phyloP scores from a whole-genome alignment of 352 stramenopile species.

The Globisporangium paddicum region DNA sequence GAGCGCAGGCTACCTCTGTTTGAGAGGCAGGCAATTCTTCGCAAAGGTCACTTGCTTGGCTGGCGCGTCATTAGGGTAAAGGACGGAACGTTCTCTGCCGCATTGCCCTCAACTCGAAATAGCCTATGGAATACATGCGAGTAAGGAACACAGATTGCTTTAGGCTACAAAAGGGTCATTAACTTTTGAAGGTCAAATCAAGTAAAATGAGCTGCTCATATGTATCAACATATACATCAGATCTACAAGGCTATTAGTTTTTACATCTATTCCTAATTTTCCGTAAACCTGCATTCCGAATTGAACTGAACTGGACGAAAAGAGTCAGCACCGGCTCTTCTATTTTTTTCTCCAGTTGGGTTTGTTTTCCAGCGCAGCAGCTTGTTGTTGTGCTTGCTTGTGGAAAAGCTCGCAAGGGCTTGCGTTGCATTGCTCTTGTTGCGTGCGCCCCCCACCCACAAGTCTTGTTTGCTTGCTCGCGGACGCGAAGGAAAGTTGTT shows the following conservation, averaged over 20 bases:
- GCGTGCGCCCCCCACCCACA: neutral
- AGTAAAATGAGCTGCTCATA: too few species aligned
- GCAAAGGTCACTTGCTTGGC: too few species aligned
- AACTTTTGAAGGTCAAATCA: too few species aligned
- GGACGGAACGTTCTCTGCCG: neutral
- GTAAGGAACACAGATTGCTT: neutral
- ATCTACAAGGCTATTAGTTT: neutral
- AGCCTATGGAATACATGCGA: neutral
- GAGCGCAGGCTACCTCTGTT: too few species aligned
- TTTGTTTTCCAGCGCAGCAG: neutral
- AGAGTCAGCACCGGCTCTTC: neutral
- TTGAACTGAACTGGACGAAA: neutral
- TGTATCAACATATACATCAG: too few species aligned
- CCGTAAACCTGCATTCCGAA: neutral
- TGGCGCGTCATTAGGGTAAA: too few species aligned
- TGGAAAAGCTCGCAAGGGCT: neutral
- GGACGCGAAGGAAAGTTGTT: slow-evolving; percentile 3
- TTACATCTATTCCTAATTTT: neutral
- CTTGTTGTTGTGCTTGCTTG: neutral
- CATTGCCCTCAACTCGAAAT: neutral
- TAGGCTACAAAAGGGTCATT: too few species aligned
- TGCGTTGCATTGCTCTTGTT: neutral
- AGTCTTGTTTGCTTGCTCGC: neutral
- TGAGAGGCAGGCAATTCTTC: too few species aligned
- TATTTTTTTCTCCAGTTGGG: neutral